phyloP scores from a whole-genome alignment of 805 yeast species.

The Lipomyces lipofer region DNA sequence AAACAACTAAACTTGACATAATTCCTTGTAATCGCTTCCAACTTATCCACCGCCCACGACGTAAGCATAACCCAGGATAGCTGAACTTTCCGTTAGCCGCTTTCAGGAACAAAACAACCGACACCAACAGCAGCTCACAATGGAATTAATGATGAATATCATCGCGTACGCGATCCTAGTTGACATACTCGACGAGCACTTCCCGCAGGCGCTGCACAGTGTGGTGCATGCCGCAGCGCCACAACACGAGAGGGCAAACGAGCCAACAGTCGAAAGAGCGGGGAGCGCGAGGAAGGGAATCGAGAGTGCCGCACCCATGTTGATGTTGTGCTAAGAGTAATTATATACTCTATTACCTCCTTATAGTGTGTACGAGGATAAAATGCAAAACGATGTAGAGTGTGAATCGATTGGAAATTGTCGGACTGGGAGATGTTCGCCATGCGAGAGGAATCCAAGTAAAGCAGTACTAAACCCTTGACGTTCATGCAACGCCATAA shows the following conservation, averaged over 20 bases:
- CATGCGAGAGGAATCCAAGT: neutral
- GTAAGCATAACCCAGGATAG: constrained; percentile 91
- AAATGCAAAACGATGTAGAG: neutral
- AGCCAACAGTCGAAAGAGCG: constrained; percentile 54
- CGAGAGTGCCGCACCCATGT: constrained; percentile 46
- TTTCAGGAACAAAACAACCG: too few species aligned
- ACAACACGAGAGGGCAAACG: constrained; percentile 67
- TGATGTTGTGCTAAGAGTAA: neutral
- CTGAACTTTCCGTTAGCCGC: neutral
- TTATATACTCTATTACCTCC: too few species aligned
- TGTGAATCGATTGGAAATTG: neutral
- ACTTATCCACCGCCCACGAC: constrained; percentile 70
- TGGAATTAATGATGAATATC: constrained; percentile 71
- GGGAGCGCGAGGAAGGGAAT: constrained; percentile 65
- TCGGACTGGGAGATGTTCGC: neutral
- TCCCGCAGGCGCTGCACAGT: constrained; percentile 56
- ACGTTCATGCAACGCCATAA: neutral
- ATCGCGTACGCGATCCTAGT: constrained; percentile 87
- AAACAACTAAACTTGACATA: constrained; percentile 70
- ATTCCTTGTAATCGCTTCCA: constrained; percentile 71
- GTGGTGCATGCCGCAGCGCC: constrained; percentile 82
- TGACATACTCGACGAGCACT: constrained; percentile 71
- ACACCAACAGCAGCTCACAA: constrained; percentile 40
- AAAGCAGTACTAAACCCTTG: neutral
- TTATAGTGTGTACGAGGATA: neutral